Base-by-base conservation (phyloP, 2,329 filamentous ascomycete genomes). In the Fusarium robinianum region DNA sequence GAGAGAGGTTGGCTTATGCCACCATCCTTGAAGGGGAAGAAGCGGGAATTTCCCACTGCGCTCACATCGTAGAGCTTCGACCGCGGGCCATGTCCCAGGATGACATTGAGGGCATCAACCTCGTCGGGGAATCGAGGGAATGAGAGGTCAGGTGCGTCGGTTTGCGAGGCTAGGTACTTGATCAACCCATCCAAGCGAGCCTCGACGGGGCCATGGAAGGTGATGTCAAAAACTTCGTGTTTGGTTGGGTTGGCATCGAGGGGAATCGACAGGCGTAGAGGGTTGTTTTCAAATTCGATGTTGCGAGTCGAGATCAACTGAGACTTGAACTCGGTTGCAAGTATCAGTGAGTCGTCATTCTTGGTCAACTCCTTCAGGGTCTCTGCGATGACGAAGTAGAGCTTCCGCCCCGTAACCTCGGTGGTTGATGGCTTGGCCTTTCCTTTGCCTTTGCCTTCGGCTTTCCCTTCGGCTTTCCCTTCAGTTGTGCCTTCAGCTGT, bases 241-340 rank as follows among this genome's bases (percentile, higher is more conserved):
- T 51, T 59, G 5, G 61, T 58, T 3, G 52, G 58, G 10, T 64
- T 63, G 17, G 63, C 59, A 15, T 72, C 68, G 1, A 48, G 33
- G 5, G 53, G 56, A 41, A 77, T 65, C 0, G 55, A 43, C 4
- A 79, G 55, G 1, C 46, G 41, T 9, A 78, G 46, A 0, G 60
- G 62, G 11, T 67, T 63, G 21, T 63, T 44, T 1, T 59, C 45
- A 0, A 78, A 53, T 1, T 55, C 29, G 3, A 80, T 63, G 21
- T 67, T 64, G 14, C 63, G 51, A 2, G 66, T 34, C 0, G 74
- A 66, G 15, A 79, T 59, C 4, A 80, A 63, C 46, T 77, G 70
- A 30, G 63, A 68, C 56, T 80, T 80, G 65, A 72, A 79, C 54
- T 81, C 77, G 0, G 75, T 74, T 5, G 73, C 76, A 9, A 69